These are phyloP conservation scores for Ilyonectria destructans DNA, from an alignment of 2,329 filamentous ascomycete species.

Conservation along the genomic window DNA sequence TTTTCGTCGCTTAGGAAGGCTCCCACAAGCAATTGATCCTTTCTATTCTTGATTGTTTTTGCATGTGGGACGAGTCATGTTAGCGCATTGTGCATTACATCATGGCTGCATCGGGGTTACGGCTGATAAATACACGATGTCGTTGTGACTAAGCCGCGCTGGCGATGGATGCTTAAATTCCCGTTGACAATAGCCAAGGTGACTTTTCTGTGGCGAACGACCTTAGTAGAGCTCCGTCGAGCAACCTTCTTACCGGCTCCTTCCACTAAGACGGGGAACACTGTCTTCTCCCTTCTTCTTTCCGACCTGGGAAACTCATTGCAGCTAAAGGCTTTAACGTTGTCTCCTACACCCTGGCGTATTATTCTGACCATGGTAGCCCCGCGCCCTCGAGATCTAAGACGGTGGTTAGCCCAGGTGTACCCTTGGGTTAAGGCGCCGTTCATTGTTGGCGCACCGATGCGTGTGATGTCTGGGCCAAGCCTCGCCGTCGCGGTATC, in stretches of 20 bases:
- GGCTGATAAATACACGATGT: neutral
- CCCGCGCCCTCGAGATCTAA: neutral
- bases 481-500: slow-evolving; percentile 75
- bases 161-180: neutral
- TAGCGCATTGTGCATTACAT: too few species aligned
- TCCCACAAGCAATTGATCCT: too few species aligned
- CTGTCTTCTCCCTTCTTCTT: too few species aligned
- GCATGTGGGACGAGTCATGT: too few species aligned
- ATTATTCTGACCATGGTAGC: neutral
- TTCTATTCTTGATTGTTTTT: too few species aligned
- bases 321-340: neutral
- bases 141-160: neutral
- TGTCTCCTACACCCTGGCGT: neutral
- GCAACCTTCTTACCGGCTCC: neutral
- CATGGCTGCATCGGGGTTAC: too few species aligned
- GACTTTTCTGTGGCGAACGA: neutral
- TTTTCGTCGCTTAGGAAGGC: too few species aligned
- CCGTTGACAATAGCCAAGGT: neutral
- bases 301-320: neutral
- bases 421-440: slow-evolving; percentile 56
- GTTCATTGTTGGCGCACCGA: slow-evolving; percentile 76
- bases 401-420: slow-evolving; percentile 34
- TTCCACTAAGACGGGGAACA: neutral
- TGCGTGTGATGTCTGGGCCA: slow-evolving; percentile 75
- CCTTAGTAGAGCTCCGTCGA: neutral